Conservation (phyloP, 441 rosid species). For the Hura crepitans region DNA sequence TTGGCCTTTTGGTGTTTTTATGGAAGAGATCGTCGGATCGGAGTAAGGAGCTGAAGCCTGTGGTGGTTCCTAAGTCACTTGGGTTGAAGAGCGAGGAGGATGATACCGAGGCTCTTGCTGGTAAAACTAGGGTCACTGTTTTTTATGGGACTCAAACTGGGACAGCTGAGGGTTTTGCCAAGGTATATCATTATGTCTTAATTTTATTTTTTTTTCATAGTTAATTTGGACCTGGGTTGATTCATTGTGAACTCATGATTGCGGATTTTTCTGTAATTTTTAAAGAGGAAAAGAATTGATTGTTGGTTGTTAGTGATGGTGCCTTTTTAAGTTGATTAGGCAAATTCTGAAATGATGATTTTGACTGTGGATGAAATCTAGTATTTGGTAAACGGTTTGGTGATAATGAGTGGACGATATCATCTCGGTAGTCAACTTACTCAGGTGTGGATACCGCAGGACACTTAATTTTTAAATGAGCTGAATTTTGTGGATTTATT, state of each 20-base stretch:
- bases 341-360: background rate
- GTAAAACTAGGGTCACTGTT: slow-evolving; percentile 61
- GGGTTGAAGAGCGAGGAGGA: slow-evolving; percentile 44
- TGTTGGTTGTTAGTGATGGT: background rate
- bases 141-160: slow-evolving; percentile 92
- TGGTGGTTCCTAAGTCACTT: slow-evolving; percentile 47
- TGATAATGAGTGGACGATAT: background rate
- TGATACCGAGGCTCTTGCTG: slow-evolving; percentile 40
- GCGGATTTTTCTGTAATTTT: slow-evolving; percentile 5
- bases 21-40: slow-evolving; percentile 64
- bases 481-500: background rate
- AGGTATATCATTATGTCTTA: slow-evolving; percentile 42
- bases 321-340: background rate
- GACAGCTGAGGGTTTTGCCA: slow-evolving; percentile 86
- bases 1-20: slow-evolving; percentile 49
- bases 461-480: background rate
- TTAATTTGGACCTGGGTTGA: background rate
- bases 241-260: background rate
- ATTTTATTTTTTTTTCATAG: background rate
- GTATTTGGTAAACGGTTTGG: background rate
- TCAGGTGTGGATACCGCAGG: background rate
- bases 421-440: background rate
- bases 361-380: background rate
- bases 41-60: slow-evolving; percentile 38
- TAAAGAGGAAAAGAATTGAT: background rate